Conservation (phyloP, 2,329 filamentous ascomycete species). For the Penicillium sp. region DNA sequence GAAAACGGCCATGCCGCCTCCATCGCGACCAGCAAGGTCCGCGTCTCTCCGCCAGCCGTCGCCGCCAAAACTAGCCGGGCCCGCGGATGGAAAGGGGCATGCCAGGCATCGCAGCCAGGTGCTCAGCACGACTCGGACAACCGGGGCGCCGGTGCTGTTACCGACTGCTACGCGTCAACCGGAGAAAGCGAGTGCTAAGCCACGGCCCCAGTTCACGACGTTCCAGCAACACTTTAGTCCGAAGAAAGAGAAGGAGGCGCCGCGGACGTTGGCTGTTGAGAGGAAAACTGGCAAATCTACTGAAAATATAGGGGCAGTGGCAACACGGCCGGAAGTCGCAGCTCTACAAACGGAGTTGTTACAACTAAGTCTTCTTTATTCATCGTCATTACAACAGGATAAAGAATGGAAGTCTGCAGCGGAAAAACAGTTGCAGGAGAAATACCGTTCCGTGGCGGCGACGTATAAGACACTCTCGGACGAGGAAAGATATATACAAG, state of each 20-base stretch:
- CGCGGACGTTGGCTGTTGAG: conserved; percentile 18
- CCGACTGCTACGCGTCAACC: background rate
- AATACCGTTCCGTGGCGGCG: conserved; percentile 33
- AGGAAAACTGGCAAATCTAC: conserved; percentile 15
- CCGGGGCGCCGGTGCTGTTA: conserved; percentile 3
- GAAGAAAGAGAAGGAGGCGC: conserved; percentile 30
- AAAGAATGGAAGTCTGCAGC: conserved; percentile 29
- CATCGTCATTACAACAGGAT: conserved; percentile 25
- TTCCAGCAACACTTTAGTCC: conserved; percentile 38
- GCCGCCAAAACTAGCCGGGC: conserved; percentile 17
- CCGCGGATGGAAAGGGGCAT: conserved; percentile 24
- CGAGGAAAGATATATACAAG: conserved; percentile 31
- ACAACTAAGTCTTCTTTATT: conserved; percentile 39
- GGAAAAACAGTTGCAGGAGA: conserved; percentile 27
- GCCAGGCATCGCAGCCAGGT: conserved; percentile 35
- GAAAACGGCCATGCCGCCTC: conserved; percentile 32
- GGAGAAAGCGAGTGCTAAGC: background rate
- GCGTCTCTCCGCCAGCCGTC: conserved; percentile 35
- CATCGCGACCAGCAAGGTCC: conserved; percentile 30
- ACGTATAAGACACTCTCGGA: conserved; percentile 29
- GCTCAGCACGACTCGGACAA: conserved; percentile 12
- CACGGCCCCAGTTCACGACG: conserved; percentile 31
- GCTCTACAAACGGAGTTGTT: conserved; percentile 41
- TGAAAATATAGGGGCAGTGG: conserved; percentile 19
- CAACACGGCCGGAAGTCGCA: conserved; percentile 32